Conservation (phyloP, 495 filamentous ascomycete species). For the Aspergillus sparsus region DNA sequence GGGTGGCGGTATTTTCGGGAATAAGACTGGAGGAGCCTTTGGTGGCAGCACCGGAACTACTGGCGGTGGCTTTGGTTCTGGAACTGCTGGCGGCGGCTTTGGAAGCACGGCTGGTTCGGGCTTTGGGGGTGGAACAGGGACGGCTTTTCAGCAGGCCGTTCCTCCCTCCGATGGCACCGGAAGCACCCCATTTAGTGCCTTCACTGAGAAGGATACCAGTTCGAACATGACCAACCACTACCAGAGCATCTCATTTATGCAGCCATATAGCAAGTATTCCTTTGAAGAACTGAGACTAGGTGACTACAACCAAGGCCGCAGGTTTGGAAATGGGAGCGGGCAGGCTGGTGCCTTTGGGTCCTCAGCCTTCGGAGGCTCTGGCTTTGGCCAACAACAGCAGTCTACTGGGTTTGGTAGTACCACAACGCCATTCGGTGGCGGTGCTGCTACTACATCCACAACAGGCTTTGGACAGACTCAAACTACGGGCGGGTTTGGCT, state of each 20-base stretch:
- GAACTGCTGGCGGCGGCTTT: conserved; percentile 30
- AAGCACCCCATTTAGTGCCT: conserved; percentile 68
- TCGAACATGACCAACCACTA: conserved; percentile 66
- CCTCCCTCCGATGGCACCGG: conserved; percentile 69
- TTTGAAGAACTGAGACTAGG: conserved; percentile 85
- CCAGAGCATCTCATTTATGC: conserved; percentile 86
- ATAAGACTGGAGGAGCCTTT: conserved; percentile 38
- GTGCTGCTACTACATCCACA: conserved; percentile 44
- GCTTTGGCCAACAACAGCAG: conserved; percentile 43
- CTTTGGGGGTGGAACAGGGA: conserved; percentile 47
- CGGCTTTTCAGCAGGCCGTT: conserved; percentile 48
- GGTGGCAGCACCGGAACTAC: conserved; percentile 36
- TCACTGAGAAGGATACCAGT: conserved; percentile 76
- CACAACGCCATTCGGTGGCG: conserved; percentile 56
- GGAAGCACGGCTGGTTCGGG: conserved; percentile 32
- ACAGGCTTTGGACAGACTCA: conserved; percentile 49
- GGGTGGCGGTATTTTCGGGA: conserved; percentile 50
- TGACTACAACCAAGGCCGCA: conserved; percentile 86
- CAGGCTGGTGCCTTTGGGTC: conserved; percentile 81
- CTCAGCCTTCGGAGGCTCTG: conserved; percentile 42
- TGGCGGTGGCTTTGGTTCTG: conserved; percentile 31
- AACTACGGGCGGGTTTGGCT: conserved; percentile 59
- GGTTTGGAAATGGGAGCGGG: conserved; percentile 76
- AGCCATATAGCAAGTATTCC: conserved; percentile 83
- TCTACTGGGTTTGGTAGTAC: conserved; percentile 53